Evolutionary conservation across 108 stramenopile genomes (phyloP), one percentile per base, ranked within the genome.

Genomic region (Schizochytrium sp.): DNA sequence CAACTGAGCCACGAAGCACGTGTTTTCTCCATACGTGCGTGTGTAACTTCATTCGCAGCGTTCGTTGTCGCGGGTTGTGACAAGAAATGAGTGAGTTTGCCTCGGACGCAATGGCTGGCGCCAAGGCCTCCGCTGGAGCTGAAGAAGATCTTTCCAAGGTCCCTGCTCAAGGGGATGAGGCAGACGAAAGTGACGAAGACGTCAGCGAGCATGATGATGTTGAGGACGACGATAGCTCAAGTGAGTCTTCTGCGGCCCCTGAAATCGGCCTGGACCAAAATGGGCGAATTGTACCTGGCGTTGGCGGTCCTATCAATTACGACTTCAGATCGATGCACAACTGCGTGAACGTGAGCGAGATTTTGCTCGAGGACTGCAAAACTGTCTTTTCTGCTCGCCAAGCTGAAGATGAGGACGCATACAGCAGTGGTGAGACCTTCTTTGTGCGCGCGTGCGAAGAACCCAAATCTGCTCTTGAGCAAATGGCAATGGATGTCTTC

Each of bases 361-460:
- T 47, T 15, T 56, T 89, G 40, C 3, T 61, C 17, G 72, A 15
- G 17, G 89, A 89, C 46, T 89, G 89, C 73, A 5, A 46, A 19
- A 61, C 38, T 8, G 89, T 64, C 28, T 89, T 89, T 56, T 49
- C 89, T 41, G 72, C 72, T 19, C 38, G 89, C 5, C 72, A 69
- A 38, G 60, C 73, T 10, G 72, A 50, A 53, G 89, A 72, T 56
- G 88, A 40, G 19, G 90, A 88, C 7, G 50, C 87, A 17, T 89
- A 90, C 61, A 90, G 88, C 72, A 60, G 53, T 28, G 90, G 90
- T 1, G 55, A 46, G n/a, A 88, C 88, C 19, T 90, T 42, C 72
- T 90, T 90, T 72, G 72, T 89, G 17, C 55, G 53, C 28, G 87
- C 87, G 12, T 53, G 88, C 15, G 83, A 88, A 41, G 40, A n/a